Conservation (phyloP, 2,329 filamentous ascomycete species). For the Botrytis fragariae region DNA sequence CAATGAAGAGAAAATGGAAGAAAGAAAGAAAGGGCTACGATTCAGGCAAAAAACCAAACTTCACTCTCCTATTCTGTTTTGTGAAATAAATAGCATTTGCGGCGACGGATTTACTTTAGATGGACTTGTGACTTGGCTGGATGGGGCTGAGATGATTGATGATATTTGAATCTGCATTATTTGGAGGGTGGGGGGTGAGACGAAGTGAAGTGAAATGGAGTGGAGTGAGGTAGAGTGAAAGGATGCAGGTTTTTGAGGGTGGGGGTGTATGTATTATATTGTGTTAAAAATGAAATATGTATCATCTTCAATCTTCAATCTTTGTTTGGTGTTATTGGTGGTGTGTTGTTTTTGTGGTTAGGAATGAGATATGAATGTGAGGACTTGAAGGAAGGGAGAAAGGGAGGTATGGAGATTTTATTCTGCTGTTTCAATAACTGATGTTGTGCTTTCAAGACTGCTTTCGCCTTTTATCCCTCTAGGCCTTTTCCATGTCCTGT, state of each 20-base stretch:
- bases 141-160: neutral
- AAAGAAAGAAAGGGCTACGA: conserved; percentile 2
- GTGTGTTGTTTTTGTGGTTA: neutral
- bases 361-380: neutral
- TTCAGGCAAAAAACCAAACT: conserved; percentile 9
- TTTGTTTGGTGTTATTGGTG: neutral
- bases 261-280: conserved; percentile 14
- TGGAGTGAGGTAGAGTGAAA: neutral
- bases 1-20: neutral
- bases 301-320: neutral
- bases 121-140: neutral
- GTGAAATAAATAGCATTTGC: conserved; percentile 15
- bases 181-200: neutral
- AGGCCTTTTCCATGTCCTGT: too few relatives aligned
- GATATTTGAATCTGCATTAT: conserved; percentile 1
- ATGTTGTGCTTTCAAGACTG: neutral
- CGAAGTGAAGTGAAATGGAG: neutral
- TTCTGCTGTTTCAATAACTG: too few relatives aligned
- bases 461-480: too few relatives aligned
- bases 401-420: too few relatives aligned
- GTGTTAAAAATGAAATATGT: conserved; percentile 9
- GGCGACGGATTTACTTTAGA: conserved; percentile 10
- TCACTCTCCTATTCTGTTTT: conserved; percentile 18
- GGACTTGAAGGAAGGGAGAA: neutral
- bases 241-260: neutral